Percentiles rank a stretch among this genome's conserved stretches.
These are phyloP conservation scores for Nitzschia palea DNA, from an alignment of 108 stramenopile genomes.

Conservation along the genomic window DNA sequence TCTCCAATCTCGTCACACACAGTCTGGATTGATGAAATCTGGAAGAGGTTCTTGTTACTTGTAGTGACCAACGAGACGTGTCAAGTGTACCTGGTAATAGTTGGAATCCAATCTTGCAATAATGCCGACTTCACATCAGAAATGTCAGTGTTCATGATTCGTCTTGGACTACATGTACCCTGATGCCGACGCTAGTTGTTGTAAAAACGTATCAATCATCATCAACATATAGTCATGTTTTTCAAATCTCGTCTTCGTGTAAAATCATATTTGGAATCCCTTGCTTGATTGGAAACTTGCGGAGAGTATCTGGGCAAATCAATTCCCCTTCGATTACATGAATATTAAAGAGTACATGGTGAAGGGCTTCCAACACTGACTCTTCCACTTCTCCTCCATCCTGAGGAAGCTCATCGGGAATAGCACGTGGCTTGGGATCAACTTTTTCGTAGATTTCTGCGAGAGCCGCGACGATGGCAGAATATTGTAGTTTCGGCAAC, in stretches of 20 bases:
- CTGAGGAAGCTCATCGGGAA: constrained; percentile 25
- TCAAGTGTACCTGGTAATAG: too few relatives aligned
- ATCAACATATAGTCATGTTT: too few relatives aligned
- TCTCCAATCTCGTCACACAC: too few relatives aligned
- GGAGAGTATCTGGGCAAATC: constrained; percentile 90
- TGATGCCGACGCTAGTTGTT: too few relatives aligned
- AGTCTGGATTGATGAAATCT: too few relatives aligned
- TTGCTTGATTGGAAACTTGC: constrained; percentile 90
- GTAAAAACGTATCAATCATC: too few relatives aligned
- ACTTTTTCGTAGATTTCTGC: constrained; percentile 39
- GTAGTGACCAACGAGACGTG: too few relatives aligned
- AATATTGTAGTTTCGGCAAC: constrained; percentile 71
- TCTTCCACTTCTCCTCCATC: constrained; percentile 36
- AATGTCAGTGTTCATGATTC: too few relatives aligned
- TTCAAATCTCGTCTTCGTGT: constrained; percentile 95
- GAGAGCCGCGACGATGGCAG: constrained; percentile 50
- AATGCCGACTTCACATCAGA: too few relatives aligned
- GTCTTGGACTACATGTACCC: too few relatives aligned
- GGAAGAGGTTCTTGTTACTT: too few relatives aligned
- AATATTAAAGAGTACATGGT: constrained; percentile 81
- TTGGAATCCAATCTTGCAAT: too few relatives aligned
- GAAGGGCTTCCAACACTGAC: constrained; percentile 46
- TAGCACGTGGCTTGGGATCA: constrained; percentile 13
- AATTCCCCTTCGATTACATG: constrained; percentile 89
- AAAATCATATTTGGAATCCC: constrained; percentile 97